Evolutionary conservation across 371 early-diverging fungal genomes (phyloP), one percentile per base, ranked within the genome.

Genomic region (Rhizopus arrhizus): DNA sequence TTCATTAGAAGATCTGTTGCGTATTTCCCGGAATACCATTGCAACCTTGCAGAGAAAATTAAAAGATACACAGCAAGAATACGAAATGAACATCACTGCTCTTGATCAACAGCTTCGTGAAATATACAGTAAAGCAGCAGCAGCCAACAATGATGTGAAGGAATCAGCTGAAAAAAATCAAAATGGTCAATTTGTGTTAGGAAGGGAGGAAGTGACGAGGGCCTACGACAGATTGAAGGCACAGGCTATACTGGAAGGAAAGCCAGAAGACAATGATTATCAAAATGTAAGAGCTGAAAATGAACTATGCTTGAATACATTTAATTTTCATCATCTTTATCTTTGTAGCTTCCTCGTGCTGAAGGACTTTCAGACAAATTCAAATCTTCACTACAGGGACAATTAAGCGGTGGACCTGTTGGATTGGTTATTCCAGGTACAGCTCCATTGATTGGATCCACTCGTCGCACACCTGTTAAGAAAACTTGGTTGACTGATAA

Each of bases 1-100:
- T 51, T 90, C 91, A 1, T 73, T 94, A 9, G 91, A 93, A 59
- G 93, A 93, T 53, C 72, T 91, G 11, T 69, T 94, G 10, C 82
- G 89, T 5, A 86, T 91, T 81, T 90, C 92, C 10, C 85, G 91
- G 2, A 89, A 90, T 45, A 93, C 91, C 0, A 88, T 93, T 34
- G 79, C 88, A 35, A 88, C 91, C 13, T 71, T 93, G 28, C 90
- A 93, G 66, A 72, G 75, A 16, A 87, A 90, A 57, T 67, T 91
- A 51, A 82, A 80, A 57, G 89, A 91, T 56, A 65, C 87, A 0
- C 86, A 89, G 32, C 75, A 79, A 33, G 85, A 89, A 49, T 87
- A 88, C 38, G 78, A 87, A 43, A 77, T 75, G 41, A 91, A 90
- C 58, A 67, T 91, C 34, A 79, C 83, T 11, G 74, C 81, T 7